Evolutionary conservation across 805 yeast genomes (phyloP).

Genomic region (Nematodospora valgi): DNA sequence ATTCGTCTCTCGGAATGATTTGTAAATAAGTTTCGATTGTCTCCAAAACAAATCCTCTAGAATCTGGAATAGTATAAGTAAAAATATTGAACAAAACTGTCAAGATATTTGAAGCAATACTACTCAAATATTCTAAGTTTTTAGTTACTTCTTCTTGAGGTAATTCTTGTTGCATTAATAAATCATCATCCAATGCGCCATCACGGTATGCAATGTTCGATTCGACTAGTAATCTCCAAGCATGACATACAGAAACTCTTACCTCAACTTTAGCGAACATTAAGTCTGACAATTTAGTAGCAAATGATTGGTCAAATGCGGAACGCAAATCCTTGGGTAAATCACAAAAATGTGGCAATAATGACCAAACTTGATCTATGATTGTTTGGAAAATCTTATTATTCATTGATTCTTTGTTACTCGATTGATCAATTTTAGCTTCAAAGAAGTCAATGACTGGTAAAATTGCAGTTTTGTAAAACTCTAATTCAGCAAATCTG

Average conservation of each 20-base stretch:
- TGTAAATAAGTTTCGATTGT: slow-evolving; percentile 79
- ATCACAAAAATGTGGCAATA: slow-evolving; percentile 85
- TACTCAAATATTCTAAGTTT: slow-evolving; percentile 60
- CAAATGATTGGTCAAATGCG: slow-evolving; percentile 73
- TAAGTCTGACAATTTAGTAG: slow-evolving; percentile 67
- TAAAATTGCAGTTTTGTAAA: slow-evolving; percentile 57
- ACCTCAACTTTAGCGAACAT: slow-evolving; percentile 72
- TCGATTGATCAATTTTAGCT: slow-evolving; percentile 38
- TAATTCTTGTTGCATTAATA: slow-evolving; percentile 57
- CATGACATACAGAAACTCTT: slow-evolving; percentile 81
- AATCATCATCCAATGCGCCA: slow-evolving; percentile 55
- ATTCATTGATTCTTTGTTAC: slow-evolving; percentile 60
- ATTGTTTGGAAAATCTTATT: slow-evolving; percentile 79
- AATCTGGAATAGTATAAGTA: slow-evolving; percentile 81
- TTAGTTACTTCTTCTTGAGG: slow-evolving; percentile 52
- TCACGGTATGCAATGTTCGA: slow-evolving; percentile 62
- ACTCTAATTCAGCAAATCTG: slow-evolving; percentile 63
- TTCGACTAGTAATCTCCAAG: slow-evolving; percentile 73
- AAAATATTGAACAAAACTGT: slow-evolving; percentile 90
- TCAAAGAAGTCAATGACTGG: slow-evolving; percentile 63
- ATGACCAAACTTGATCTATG: slow-evolving; percentile 88
- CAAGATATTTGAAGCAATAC: slow-evolving; percentile 69
- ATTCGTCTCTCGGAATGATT: slow-evolving; percentile 63
- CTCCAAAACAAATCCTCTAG: slow-evolving; percentile 81
- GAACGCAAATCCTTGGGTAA: slow-evolving; percentile 69